Percentiles rank a stretch among this genome's conserved stretches.
Conservation (phyloP, 805 yeast species). For the Saccharomycopsis sp. region DNA sequence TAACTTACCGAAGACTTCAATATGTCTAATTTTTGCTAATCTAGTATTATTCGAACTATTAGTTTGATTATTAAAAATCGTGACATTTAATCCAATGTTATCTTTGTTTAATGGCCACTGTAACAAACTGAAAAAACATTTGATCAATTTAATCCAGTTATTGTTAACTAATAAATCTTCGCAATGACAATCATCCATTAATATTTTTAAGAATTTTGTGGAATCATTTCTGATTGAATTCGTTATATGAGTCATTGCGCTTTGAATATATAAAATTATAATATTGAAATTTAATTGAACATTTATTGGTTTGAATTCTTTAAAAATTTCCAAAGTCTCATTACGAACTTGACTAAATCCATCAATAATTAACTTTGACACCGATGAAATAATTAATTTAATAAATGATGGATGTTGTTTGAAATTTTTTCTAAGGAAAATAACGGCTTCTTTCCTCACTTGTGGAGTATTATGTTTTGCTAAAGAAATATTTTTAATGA, state of each 20-base stretch:
- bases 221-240: slow-evolving; percentile 70
- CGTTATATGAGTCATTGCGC: slow-evolving; percentile 89
- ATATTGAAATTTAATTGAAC: slow-evolving; percentile 20
- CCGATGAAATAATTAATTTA: slow-evolving; percentile 6
- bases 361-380: slow-evolving; percentile 16
- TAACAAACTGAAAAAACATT: slow-evolving; percentile 55
- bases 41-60: slow-evolving; percentile 17
- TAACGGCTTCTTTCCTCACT: slow-evolving; percentile 16
- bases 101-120: slow-evolving; percentile 47
- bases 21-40: slow-evolving; percentile 31
- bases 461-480: slow-evolving; percentile 16
- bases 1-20: slow-evolving; percentile 26
- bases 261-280: slow-evolving; percentile 64
- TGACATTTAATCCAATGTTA: slow-evolving; percentile 25
- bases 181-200: slow-evolving; percentile 36
- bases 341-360: slow-evolving; percentile 8
- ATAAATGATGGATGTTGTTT: slow-evolving; percentile 13
- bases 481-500: slow-evolving; percentile 12
- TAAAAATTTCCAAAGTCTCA: slow-evolving; percentile 6
- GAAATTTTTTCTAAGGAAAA: slow-evolving; percentile 9
- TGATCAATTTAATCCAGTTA: slow-evolving; percentile 60
- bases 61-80: background rate
- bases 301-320: slow-evolving; percentile 1
- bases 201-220: slow-evolving; percentile 49
- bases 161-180: slow-evolving; percentile 46